Base-by-base conservation (phyloP, 495 filamentous ascomycete species). In the Cudoniella acicularis region DNA sequence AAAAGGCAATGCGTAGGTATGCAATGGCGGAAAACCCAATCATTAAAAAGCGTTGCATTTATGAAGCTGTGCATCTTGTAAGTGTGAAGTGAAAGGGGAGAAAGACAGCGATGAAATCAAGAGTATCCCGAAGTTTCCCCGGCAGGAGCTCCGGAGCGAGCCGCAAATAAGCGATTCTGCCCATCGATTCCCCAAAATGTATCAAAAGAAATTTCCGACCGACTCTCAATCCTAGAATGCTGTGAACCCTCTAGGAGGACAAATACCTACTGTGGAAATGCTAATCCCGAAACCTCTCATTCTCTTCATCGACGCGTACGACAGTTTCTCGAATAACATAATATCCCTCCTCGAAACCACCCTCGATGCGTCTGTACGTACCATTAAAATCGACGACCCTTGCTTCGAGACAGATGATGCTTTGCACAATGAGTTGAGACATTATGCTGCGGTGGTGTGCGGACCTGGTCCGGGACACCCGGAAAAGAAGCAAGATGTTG, bases 301-400 rank as follows among this genome's bases (percentile, higher is more conserved):
- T 52, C 83, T 98, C 46, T 92, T 94, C 70, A 83, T 98, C 45
- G 94, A 98, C 69, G 91, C 92, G 52, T 95, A 96, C 67, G 94
- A 97, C 73, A 96, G 92, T 53, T 97, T 96, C 75, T 87, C 92
- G 45, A 89, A 96, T 73, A 97, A 96, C 76, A 92, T 97, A 59
- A 82, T 92, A 46, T 79, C 86, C 16, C 83, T 94, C 63, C 79
- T 97, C 17, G 77, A 84, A 60, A 83, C 87, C 9, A 75, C 76
- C 16, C 74, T 91, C 10, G 70, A 74, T 49, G 89, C 80, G 23
- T 74, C 83, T 21, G 87, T 96, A 49, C 83, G 82, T 6, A 79
- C 86, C 11, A 78, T 95, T 58, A 83, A 82, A 55, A 92, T 92
- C 62, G 90, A 94, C 65, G 70, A 77, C 3, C 60, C 60, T 4